phyloP scores from a whole-genome alignment of 106 monocot species.

The Hemerocallis citrina region DNA sequence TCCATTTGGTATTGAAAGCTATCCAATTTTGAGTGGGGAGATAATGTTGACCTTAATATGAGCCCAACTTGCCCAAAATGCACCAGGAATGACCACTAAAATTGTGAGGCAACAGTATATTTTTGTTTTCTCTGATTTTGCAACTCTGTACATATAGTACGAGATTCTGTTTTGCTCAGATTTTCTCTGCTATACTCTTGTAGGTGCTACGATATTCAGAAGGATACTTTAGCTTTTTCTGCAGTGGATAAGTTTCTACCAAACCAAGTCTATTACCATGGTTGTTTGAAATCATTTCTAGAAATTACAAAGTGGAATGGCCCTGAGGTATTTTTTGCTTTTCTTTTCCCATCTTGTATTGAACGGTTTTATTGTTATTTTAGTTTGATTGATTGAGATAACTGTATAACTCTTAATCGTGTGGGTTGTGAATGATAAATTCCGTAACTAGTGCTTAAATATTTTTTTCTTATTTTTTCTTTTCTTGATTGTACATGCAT shows the following conservation, averaged over 20 bases:
- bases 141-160: no score
- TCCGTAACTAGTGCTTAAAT: no score
- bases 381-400: neutral
- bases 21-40: no score
- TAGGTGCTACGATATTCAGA: slow-evolving; percentile 78
- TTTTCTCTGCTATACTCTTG: slow-evolving; percentile 7
- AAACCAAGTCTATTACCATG: slow-evolving; percentile 82
- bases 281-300: slow-evolving; percentile 88
- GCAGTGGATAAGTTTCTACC: slow-evolving; percentile 78
- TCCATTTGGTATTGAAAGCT: no score
- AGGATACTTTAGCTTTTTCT: slow-evolving; percentile 84
- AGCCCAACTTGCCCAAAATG: no score
- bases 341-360: neutral
- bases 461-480: neutral
- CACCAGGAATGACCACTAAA: no score
- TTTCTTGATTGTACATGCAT: neutral
- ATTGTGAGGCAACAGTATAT: no score
- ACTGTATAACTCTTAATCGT: neutral
- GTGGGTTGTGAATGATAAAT: no score
- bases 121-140: no score
- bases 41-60: no score
- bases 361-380: neutral
- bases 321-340: slow-evolving; percentile 60
- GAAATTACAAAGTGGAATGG: slow-evolving; percentile 97
- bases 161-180: no score